Base-by-base conservation (phyloP, 306 rosid genomes). In the Cicer chorassanicum region DNA sequence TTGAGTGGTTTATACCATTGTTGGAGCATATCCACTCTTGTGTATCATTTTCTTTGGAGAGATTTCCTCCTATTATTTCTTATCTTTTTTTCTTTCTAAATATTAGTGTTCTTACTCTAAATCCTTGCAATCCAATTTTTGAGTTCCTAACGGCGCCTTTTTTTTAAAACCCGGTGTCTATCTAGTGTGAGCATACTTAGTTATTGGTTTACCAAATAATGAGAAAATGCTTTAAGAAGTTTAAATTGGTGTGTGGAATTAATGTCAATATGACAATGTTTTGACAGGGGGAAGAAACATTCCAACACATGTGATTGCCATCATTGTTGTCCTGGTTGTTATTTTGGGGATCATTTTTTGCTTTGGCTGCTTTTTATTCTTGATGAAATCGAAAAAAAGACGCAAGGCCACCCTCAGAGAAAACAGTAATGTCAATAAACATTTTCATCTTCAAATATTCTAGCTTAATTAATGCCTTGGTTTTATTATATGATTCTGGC, bases 201-300 rank as follows among this genome's bases (percentile, higher is more conserved):
- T 29, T 29, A 29, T 29, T 29, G 34, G 34, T 29, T 29, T 29
- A 29, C 34, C 34, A 29, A 29, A 29, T 29, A 29, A 29, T 3
- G 34, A 29, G 34, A 29, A 29, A 29, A 29, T 29, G 34, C 34
- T 29, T 2, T 29, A 29, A 29, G 34, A 29, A 29, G 34, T 29
- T 29, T 29, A 29, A 29, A 29, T 29, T 6, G 39, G 39, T 56
- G 40, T 44, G 46, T 67, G 67, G 7, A n/a, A 2, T 42, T 59
- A 65, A 65, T 68, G 53, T 54, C 34, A 62, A 15, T 72, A 41
- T 72, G 45, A 57, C 42, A 48, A 76, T 41, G 29, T 45, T 18
- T 9, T 41, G 72, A 48, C 87, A 85, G 91, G 81, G n/a, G 61
- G 29, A 44, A 9, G 70, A 36, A 83, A 73, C 29, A 59, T 61